Percentiles rank a stretch among this genome's conserved stretches.
Conservation (phyloP, 768 basidiomycete genomes). For the Roridomyces roridus region DNA sequence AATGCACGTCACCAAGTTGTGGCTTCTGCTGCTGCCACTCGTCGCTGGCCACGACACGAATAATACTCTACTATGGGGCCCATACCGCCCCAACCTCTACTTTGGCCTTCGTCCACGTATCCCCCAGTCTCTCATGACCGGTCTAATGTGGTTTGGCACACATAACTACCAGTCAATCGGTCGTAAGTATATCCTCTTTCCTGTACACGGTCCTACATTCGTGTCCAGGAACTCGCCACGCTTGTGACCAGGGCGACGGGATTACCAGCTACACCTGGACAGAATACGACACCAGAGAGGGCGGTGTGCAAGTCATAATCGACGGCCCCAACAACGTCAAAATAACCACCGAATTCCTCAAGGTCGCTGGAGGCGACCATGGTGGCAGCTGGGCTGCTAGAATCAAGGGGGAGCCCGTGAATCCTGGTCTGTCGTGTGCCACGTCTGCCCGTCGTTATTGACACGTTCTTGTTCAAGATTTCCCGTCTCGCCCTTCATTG, state of each 20-base stretch:
- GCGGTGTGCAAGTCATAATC: slow-evolving; percentile 83
- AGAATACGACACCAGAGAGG: slow-evolving; percentile 83
- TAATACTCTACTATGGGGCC: slow-evolving; percentile 77
- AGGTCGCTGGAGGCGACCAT: slow-evolving; percentile 80
- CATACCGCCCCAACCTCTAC: slow-evolving; percentile 93
- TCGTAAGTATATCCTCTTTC: slow-evolving; percentile 48
- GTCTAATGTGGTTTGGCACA: slow-evolving; percentile 93
- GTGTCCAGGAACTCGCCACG: slow-evolving; percentile 73
- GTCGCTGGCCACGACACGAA: slow-evolving; percentile 48
- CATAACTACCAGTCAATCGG: slow-evolving; percentile 78
- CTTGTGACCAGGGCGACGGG: slow-evolving; percentile 87
- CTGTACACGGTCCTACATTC: slow-evolving; percentile 9
- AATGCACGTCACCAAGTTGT: slow-evolving; percentile 49
- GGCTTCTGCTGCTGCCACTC: slow-evolving; percentile 56
- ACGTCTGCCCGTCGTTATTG: neutral
- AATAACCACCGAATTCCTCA: slow-evolving; percentile 85
- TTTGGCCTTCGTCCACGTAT: slow-evolving; percentile 88
- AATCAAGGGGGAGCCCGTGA: slow-evolving; percentile 81
- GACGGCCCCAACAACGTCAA: slow-evolving; percentile 86
- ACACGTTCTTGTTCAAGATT: slow-evolving; percentile 30
- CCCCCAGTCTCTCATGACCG: slow-evolving; percentile 91
- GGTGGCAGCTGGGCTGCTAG: slow-evolving; percentile 92
- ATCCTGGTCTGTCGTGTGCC: slow-evolving; percentile 51
- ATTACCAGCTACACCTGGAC: slow-evolving; percentile 88
- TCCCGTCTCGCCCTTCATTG: slow-evolving; percentile 71